phyloP scores from a whole-genome alignment of 495 filamentous ascomycete genomes.

The Aspergillus baeticus region DNA sequence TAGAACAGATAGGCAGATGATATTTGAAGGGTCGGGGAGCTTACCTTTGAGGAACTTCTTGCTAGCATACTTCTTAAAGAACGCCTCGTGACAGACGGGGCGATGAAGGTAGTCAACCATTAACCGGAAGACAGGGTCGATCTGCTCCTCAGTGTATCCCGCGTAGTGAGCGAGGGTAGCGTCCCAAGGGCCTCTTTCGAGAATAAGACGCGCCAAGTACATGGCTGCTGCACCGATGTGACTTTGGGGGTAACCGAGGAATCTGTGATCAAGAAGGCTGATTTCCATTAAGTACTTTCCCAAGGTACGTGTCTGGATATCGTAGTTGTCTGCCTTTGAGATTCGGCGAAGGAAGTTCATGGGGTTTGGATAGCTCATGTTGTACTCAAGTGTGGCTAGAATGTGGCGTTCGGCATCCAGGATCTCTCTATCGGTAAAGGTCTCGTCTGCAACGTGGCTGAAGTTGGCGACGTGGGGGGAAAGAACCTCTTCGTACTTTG shows the following conservation, averaged over 20 bases:
- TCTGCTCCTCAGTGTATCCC: constrained; percentile 89
- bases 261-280: constrained; percentile 87
- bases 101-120: constrained; percentile 94
- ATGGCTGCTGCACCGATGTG: constrained; percentile 89
- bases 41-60: constrained; percentile 97
- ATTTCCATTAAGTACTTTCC: constrained; percentile 99
- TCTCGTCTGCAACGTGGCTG: constrained; percentile 93
- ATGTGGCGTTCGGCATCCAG: constrained; percentile 95
- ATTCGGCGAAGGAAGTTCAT: constrained; percentile 99
- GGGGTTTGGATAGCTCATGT: constrained; percentile 97
- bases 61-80: constrained; percentile 99
- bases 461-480: constrained; percentile 97
- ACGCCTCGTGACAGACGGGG: constrained; percentile 89
- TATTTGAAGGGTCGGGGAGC: neutral
- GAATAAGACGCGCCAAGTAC: constrained; percentile 87
- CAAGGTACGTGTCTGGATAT: constrained; percentile 93
- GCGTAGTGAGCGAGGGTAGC: constrained; percentile 88
- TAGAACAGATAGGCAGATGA: constrained; percentile 9
- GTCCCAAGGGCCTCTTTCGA: constrained; percentile 90
- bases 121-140: constrained; percentile 84
- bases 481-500: constrained; percentile 97
- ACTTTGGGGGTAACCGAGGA: constrained; percentile 83
- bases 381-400: constrained; percentile 86
- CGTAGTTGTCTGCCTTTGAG: constrained; percentile 97
- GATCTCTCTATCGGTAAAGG: constrained; percentile 93